Conservation (phyloP, 768 basidiomycete species). For the Scleroderma citrinum region DNA sequence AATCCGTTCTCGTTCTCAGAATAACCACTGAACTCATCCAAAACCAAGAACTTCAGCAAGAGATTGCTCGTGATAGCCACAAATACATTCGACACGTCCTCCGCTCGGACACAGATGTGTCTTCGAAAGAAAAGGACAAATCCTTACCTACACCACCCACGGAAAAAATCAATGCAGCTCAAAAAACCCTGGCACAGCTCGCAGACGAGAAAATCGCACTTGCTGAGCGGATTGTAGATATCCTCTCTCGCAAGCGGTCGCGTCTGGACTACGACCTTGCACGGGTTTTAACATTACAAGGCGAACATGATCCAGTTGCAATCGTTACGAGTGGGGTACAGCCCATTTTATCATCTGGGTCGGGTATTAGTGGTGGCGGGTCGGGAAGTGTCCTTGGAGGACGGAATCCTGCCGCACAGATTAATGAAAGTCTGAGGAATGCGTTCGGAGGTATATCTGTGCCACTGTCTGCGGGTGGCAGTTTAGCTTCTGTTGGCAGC, state of each 20-base stretch:
- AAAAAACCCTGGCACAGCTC: conserved; percentile 27
- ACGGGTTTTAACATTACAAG: conserved; percentile 39
- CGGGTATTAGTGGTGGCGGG: conserved; percentile 8
- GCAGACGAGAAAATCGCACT: conserved; percentile 39
- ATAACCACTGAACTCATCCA: neutral
- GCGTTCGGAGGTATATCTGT: conserved; percentile 26
- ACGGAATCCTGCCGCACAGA: conserved; percentile 35
- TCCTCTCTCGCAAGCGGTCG: conserved; percentile 41
- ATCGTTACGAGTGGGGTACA: conserved; percentile 24
- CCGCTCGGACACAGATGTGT: conserved; percentile 22
- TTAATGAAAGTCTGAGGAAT: conserved; percentile 35
- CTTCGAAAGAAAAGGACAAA: conserved; percentile 33
- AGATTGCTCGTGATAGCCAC: conserved; percentile 39
- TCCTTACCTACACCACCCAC: conserved; percentile 21
- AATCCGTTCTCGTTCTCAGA: neutral
- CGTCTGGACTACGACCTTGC: conserved; percentile 43
- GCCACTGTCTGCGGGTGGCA: conserved; percentile 11
- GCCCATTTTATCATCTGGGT: conserved; percentile 11
- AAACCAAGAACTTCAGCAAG: conserved; percentile 35
- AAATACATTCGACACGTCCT: conserved; percentile 40
- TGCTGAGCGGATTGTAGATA: conserved; percentile 38
- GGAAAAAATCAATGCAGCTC: conserved; percentile 25
- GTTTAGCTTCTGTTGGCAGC: conserved; percentile 3
- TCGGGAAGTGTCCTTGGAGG: conserved; percentile 29
- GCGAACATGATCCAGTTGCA: conserved; percentile 34